Evolutionary conservation across 768 basidiomycete species (phyloP), one percentile per base, ranked within the genome.

Genomic region (Sporobolomyces phaffii): DNA sequence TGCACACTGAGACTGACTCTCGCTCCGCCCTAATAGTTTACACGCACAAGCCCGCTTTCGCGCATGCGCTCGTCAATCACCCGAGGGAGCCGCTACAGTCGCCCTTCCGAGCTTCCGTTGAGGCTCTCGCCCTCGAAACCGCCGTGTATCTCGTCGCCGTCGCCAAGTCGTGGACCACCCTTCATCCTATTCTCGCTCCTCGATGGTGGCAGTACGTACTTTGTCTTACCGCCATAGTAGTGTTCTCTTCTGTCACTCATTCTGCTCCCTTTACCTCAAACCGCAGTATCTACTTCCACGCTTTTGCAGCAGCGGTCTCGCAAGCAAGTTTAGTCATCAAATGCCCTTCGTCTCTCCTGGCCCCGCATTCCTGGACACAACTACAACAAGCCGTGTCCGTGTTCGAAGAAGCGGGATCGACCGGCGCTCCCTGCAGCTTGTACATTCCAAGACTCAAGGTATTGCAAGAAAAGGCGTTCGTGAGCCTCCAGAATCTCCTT

Each of bases 181-280:
- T 67, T 1, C 36, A 67, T 29, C 65, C 69, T 1, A 45, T 60
- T 3, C n/a, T 51, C 5, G 40, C 41, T 20, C 44, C 64, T 11
- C 52, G 65, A 1, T 67, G 65, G 70, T 67, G 65, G 65, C 68
- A 69, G 60, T 65, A 22, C n/a, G 51, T 64, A 28, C 10, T 20
- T 18, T 41, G 44, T 13, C 44, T n/a, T n/a, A n/a, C n/a, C n/a
- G n/a, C n/a, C n/a, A n/a, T n/a, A n/a, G n/a, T n/a, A n/a, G n/a
- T n/a, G n/a, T n/a, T n/a, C n/a, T n/a, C n/a, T n/a, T n/a, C n/a
- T n/a, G n/a, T n/a, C n/a, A n/a, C n/a, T n/a, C n/a, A n/a, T n/a
- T n/a, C n/a, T n/a, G n/a, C n/a, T n/a, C 24, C 18, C 11, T 8
- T 24, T 0, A 13, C 1, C 28, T 29, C 5, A 7, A 29, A 17